Base-by-base conservation (phyloP, 257 asterid species). In the Sherardia arvensis region DNA sequence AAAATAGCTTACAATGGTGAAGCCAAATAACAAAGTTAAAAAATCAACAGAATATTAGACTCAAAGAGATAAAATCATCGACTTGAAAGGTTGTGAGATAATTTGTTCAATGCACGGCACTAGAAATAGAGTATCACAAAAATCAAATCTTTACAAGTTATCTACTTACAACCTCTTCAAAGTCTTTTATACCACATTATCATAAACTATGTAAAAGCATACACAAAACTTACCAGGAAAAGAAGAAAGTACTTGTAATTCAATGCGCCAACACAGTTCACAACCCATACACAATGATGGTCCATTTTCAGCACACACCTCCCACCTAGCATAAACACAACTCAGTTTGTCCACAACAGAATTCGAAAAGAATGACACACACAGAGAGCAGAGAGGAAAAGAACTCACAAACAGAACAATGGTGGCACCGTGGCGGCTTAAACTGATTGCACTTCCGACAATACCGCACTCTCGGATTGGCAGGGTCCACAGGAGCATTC, bases 251-350 rank as follows among this genome's bases (percentile, higher is more conserved):
- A 80, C 77, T 93, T 93, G 87, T 93, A 93, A 86, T 90, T 93
- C 76, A 90, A 73, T 61, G 99, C 99, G 67, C 99, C 97, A 49
- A 93, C 97, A 66, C 97, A 93, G 60, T 93, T 93, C 71, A 93
- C 97, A 74, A 93, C 99, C 99, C 99, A 93, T 66, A 93, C 96
- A 71, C 99, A 93, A 77, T 93, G 99, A 79, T 93, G 97, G 73
- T 93, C 99, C 99, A 93, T 93, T 83, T 93, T 93, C 73, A 90
- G 76, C 55, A 93, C 81, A 75, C 99, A 93, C 76, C 92, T 83
- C 69, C 99, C 99, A 86, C 99, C 99, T 93, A 72, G 66, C 66
- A 73, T 38, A 34, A 23, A 58, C 53, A 64, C 55, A 62, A 71
- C 33, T 65, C 54, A 78, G 59, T 57, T 67, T 70, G 71, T 58